Conservation (phyloP, 1,139 yeast genomes). For the Geotrichum cucujoidarum region DNA sequence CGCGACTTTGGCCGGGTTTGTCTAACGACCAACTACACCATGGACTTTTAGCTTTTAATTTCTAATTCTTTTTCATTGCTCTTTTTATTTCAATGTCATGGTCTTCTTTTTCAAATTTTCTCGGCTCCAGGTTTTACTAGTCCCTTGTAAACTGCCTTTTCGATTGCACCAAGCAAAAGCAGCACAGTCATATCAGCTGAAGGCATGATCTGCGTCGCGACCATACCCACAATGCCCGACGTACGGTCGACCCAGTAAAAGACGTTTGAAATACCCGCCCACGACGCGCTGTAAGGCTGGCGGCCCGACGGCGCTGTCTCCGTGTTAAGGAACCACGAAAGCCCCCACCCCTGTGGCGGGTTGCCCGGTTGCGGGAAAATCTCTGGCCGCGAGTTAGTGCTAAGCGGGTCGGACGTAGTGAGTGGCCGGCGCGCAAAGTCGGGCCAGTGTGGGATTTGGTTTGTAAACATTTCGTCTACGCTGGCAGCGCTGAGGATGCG, state of each 20-base stretch:
- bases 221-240: constrained; percentile 44
- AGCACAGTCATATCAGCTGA: constrained; percentile 21
- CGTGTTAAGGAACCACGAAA: constrained; percentile 20
- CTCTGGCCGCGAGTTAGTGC: constrained; percentile 22
- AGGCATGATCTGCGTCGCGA: constrained; percentile 43
- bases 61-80: no score
- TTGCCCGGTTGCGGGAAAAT: constrained; percentile 24
- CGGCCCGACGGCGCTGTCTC: constrained; percentile 34
- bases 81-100: neutral
- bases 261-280: constrained; percentile 48
- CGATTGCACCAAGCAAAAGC: constrained; percentile 20
- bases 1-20: no score
- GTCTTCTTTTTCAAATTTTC: neutral
- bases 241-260: constrained; percentile 46
- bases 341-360: constrained; percentile 30
- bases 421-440: constrained; percentile 24
- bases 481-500: constrained; percentile 33
- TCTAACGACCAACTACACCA: no score
- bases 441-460: constrained; percentile 27
- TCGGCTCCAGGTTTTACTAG: no score
- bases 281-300: constrained; percentile 40
- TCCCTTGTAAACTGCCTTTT: constrained; percentile 21
- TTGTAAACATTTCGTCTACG: constrained; percentile 25
- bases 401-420: constrained; percentile 20
- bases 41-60: no score